Evolutionary conservation across 2,329 filamentous ascomycete genomes (phyloP).

Genomic region (Alternaria conjuncta): DNA sequence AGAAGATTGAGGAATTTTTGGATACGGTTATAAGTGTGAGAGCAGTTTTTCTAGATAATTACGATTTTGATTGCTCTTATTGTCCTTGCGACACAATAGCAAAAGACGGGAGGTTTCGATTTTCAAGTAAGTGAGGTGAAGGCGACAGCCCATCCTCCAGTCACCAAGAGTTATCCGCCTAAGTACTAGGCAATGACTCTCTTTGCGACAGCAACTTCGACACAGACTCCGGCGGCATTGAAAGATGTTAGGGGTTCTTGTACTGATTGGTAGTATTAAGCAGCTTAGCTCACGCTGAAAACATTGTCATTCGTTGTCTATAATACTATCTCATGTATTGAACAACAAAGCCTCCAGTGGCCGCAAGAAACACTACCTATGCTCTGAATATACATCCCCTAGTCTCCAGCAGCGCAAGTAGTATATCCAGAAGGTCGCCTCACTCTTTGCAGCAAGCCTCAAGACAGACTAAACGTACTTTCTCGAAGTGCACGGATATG

Average conservation of each 20-base stretch:
- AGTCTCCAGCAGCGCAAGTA: background rate
- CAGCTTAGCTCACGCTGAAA: background rate
- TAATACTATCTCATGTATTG: background rate
- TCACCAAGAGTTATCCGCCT: background rate
- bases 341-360: background rate
- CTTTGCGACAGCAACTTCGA: background rate
- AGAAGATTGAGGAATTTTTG: background rate
- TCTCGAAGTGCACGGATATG: background rate
- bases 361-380: background rate
- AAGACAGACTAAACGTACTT: background rate
- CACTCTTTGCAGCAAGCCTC: background rate
- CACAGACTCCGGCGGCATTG: fast-evolving
- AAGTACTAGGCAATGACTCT: background rate
- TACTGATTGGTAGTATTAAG: background rate
- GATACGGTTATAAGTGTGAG: background rate
- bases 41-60: background rate
- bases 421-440: fast-evolving
- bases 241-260: background rate
- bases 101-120: background rate
- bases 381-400: fast-evolving
- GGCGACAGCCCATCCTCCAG: background rate
- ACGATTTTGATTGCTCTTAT: background rate
- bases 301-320: background rate
- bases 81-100: background rate
- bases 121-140: background rate